Conservation (phyloP, 148 eudicot species). For the Rhododendron henanense region DNA sequence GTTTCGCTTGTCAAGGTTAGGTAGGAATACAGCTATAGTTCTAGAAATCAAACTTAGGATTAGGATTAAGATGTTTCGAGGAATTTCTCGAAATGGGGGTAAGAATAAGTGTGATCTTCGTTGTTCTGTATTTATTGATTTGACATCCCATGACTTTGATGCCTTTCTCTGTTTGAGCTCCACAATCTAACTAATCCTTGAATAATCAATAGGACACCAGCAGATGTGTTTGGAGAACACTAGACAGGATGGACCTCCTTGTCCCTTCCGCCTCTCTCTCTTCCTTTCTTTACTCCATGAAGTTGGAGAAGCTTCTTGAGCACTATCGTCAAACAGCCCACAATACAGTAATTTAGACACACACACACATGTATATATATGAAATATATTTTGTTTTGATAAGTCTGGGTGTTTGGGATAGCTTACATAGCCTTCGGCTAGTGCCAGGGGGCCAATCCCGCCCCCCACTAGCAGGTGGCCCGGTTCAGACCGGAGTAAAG, state of each 20-base stretch:
- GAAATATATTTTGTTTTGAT: background rate
- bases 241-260: background rate
- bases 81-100: background rate
- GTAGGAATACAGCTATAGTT: background rate
- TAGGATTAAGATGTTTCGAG: conserved; percentile 4
- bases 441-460: background rate
- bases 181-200: background rate
- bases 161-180: background rate
- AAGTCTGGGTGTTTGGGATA: background rate
- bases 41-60: background rate
- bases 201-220: background rate
- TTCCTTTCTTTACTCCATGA: background rate
- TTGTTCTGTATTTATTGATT: background rate
- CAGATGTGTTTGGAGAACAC: background rate
- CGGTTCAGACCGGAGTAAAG: background rate
- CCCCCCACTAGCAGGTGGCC: background rate
- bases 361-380: background rate
- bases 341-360: background rate
- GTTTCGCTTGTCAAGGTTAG: background rate
- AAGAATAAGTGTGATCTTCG: background rate
- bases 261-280: background rate
- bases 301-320: conserved; percentile 1
- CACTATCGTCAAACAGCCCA: background rate
- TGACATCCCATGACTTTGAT: background rate
- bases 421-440: background rate